A percentile compares a stretch with the other conserved stretches of the same genome.
Evolutionary conservation across 106 monocot species (phyloP).

Genomic region (Triglochin maritima): DNA sequence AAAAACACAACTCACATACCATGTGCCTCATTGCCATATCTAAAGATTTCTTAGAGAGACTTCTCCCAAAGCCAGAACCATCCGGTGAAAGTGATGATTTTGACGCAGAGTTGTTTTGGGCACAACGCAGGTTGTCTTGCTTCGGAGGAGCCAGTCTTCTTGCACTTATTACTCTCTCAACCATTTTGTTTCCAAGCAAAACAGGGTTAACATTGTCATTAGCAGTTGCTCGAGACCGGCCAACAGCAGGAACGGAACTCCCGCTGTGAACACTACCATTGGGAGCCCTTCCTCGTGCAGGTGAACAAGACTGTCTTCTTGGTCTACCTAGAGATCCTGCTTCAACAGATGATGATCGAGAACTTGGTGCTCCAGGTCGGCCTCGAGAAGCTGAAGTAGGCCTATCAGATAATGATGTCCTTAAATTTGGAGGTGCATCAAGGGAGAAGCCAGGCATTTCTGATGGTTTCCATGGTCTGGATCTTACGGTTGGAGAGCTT

Average conservation of each 20-base stretch:
- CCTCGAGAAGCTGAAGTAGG: conserved; percentile 61
- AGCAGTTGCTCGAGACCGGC: conserved; percentile 24
- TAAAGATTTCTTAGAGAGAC: conserved; percentile 52
- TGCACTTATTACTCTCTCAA: conserved; percentile 56
- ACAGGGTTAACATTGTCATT: conserved; percentile 45
- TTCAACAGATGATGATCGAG: conserved; percentile 61
- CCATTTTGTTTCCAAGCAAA: conserved; percentile 72
- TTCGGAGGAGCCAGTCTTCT: conserved; percentile 71
- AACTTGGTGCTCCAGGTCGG: conserved; percentile 50
- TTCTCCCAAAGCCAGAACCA: conserved; percentile 57
- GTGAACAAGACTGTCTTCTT: conserved; percentile 71
- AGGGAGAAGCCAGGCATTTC: conserved; percentile 59
- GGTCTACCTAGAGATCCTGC: conserved; percentile 25
- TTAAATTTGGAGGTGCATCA: conserved; percentile 54
- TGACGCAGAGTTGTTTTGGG: conserved; percentile 5
- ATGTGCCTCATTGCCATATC: conserved; percentile 78
- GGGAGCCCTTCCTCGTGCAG: conserved; percentile 55
- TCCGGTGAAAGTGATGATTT: conserved; percentile 36
- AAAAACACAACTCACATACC: conserved; percentile 15
- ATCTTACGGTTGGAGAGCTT: conserved; percentile 51
- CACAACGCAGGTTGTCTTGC: conserved; percentile 31
- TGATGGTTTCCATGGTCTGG: conserved; percentile 62
- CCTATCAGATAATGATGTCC: conserved; percentile 61
- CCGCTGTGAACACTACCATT: conserved; percentile 30
- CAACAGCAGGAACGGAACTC: conserved; percentile 38